A percentile compares a stretch with the other conserved stretches of the same genome.
phyloP scores from a whole-genome alignment of 345 rosid species.

The Barbarea vulgaris region DNA sequence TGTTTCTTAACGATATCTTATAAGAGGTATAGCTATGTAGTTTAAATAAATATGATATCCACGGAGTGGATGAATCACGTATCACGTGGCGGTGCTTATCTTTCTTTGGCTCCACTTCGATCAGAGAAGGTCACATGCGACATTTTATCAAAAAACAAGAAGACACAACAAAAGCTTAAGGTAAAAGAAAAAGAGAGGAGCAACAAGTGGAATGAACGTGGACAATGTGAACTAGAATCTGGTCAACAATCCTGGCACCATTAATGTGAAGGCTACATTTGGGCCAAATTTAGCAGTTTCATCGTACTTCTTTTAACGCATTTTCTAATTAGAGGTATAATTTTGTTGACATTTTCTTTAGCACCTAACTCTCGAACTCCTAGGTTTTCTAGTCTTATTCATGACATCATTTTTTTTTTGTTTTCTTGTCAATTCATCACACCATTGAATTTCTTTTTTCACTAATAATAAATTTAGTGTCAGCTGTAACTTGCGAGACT shows the following conservation, averaged over 20 bases:
- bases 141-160: neutral
- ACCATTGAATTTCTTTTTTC: no score
- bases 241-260: neutral
- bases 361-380: neutral
- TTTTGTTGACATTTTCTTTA: neutral
- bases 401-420: no score
- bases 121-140: neutral
- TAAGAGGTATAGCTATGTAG: no score
- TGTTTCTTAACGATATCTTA: neutral
- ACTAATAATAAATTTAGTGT: no score
- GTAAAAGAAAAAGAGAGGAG: neutral
- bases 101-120: neutral
- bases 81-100: neutral
- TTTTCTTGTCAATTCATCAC: no score
- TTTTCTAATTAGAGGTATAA: no score
- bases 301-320: neutral
- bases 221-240: slow-evolving; percentile 15
- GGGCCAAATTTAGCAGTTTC: neutral
- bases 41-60: neutral
- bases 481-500: no score
- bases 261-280: neutral
- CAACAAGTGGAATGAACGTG: neutral
- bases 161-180: slow-evolving; percentile 1
- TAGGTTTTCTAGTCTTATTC: neutral
- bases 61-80: neutral